phyloP scores from a whole-genome alignment of 352 stramenopile genomes.

The Globisporangium radiosum region DNA sequence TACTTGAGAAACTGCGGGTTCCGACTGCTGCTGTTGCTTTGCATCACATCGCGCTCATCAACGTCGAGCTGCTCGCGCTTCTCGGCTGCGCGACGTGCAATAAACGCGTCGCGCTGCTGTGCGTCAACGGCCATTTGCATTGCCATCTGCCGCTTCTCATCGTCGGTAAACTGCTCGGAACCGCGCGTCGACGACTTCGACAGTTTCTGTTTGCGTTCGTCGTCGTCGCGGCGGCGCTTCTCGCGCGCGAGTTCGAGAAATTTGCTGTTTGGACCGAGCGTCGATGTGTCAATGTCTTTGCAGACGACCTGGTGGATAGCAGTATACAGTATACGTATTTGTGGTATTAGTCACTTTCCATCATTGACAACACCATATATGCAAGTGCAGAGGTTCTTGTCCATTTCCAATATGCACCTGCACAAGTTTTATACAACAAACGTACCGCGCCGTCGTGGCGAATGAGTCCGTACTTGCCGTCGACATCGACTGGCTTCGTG shows the following conservation, averaged over 20 bases:
- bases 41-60: slow-evolving; percentile 30
- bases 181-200: slow-evolving; percentile 25
- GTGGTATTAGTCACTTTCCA: too few relatives aligned
- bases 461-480: slow-evolving; percentile 61
- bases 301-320: slow-evolving; percentile 33
- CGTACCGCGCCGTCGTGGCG: slow-evolving; percentile 41
- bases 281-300: slow-evolving; percentile 69
- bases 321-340: neutral
- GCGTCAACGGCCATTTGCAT: slow-evolving; percentile 75
- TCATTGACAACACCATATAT: too few relatives aligned
- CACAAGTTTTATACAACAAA: neutral
- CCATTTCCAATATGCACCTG: too few relatives aligned
- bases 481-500: slow-evolving; percentile 24
- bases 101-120: slow-evolving; percentile 54
- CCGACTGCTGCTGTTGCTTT: slow-evolving; percentile 5
- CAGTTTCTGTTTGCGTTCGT: slow-evolving; percentile 60
- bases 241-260: slow-evolving; percentile 68
- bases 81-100: slow-evolving; percentile 35
- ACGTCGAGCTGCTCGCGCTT: slow-evolving; percentile 57
- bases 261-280: slow-evolving; percentile 72
- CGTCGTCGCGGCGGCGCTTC: slow-evolving; percentile 57
- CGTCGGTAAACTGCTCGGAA: slow-evolving; percentile 26
- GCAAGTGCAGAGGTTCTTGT: too few relatives aligned
- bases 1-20: slow-evolving; percentile 81
- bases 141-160: slow-evolving; percentile 58